Evolutionary conservation across 805 yeast species (phyloP), one percentile per base, ranked within the genome.

Genomic region (Barnettozyma populi): DNA sequence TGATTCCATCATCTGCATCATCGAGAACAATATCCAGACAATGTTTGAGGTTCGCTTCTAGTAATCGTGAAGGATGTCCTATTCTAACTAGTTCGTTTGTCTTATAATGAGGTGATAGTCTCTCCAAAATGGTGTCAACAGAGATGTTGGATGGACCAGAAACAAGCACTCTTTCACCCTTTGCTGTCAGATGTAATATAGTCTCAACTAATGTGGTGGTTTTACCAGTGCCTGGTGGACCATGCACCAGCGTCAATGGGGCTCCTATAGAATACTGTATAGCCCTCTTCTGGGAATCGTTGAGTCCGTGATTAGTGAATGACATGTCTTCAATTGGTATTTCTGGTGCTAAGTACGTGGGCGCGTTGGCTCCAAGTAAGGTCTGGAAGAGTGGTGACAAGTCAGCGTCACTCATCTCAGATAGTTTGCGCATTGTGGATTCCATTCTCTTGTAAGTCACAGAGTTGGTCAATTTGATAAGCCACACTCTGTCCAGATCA

Each of bases 61-160:
- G 63, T 13, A 92, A 70, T 48, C 97, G 75, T 1, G 97, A 96
- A 0, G 98, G 98, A 63, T 94, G 97, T 0, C 98, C 99, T 34
- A 92, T 75, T 58, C 99, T 73, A 10, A 92, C 70, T n/a, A 94
- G 65, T 48, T 78, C 60, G 36, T 71, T 64, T 71, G 71, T 36
- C 73, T 60, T 36, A 72, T 64, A 64, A 36, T 73, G 65, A 10
- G 46, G 41, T 5, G 52, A 39, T 20, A 92, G 64, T 49, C 97
- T 70, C 63, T 92, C 97, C 42, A 90, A 65, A 14, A 92, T 85
- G 0, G 95, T 92, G 63, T 92, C 98, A 1, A 90, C 95, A 1
- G 97, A 80, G 14, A 90, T 82, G 62, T 92, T 92, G 0, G 97
- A 90, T 0, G 98, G 96, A 0, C 97, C 97, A 68, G 97, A 90